Conservation (phyloP, 2,329 filamentous ascomycete genomes). For the Xylaria arbuscula region DNA sequence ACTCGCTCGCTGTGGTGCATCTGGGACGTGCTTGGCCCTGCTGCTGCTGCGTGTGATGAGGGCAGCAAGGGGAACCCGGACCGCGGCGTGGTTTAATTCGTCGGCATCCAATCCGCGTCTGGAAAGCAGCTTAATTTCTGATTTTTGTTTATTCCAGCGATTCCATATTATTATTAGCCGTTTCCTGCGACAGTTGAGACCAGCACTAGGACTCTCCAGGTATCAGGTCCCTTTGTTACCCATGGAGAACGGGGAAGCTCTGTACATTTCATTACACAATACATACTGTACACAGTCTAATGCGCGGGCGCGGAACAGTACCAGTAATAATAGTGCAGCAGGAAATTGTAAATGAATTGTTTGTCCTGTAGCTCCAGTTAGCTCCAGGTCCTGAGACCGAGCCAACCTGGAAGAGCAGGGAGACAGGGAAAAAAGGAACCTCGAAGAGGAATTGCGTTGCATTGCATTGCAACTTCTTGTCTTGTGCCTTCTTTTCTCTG, state of each 20-base stretch:
- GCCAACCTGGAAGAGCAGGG: conserved; percentile 27
- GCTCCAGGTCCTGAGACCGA: conserved; percentile 39
- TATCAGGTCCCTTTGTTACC: not conserved
- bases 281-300: conserved; percentile 34
- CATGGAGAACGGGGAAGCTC: not conserved
- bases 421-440: conserved; percentile 17
- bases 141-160: conserved; percentile 36
- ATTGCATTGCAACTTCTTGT: conserved; percentile 32
- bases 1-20: conserved; percentile 6
- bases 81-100: conserved; percentile 32
- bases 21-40: conserved; percentile 38
- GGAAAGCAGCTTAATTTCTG: conserved; percentile 37
- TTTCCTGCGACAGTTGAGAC: conserved; percentile 40
- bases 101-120: conserved; percentile 43
- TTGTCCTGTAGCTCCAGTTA: conserved; percentile 41
- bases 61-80: conserved; percentile 36
- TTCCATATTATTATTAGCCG: conserved; percentile 37
- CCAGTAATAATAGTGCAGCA: conserved; percentile 34
- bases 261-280: not conserved
- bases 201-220: conserved; percentile 24
- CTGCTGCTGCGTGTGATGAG: conserved; percentile 41
- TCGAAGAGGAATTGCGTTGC: conserved; percentile 19
- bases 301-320: conserved; percentile 29
- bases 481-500: conserved; percentile 30
- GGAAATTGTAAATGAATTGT: conserved; percentile 36